phyloP scores from a whole-genome alignment of 495 filamentous ascomycete species.

The Friedmanniomyces simplex region DNA sequence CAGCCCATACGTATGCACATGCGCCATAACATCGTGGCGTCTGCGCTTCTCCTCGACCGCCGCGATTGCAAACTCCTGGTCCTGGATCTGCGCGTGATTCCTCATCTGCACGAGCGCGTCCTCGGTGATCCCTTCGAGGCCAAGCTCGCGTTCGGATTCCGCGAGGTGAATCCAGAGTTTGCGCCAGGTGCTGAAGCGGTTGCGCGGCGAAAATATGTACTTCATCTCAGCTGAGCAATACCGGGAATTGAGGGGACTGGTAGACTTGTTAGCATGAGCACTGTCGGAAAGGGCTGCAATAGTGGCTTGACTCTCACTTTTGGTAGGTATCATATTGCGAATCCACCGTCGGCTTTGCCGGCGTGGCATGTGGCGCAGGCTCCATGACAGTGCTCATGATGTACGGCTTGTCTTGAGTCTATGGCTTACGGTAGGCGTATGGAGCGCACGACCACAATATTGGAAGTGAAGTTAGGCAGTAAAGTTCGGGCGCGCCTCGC shows the following conservation, averaged over 20 bases:
- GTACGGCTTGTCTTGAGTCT: too few relatives aligned
- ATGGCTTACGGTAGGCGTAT: too few relatives aligned
- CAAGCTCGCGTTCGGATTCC: constrained; percentile 27
- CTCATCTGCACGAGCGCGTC: constrained; percentile 38
- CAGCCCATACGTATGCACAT: constrained; percentile 64
- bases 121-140: constrained; percentile 19
- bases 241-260: constrained; percentile 32
- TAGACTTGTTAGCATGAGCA: constrained; percentile 2
- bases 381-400: background rate
- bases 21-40: constrained; percentile 48
- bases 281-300: background rate
- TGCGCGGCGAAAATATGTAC: constrained; percentile 33
- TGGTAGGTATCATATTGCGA: background rate
- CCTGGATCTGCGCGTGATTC: constrained; percentile 57
- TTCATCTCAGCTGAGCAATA: constrained; percentile 34
- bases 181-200: constrained; percentile 36
- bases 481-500: too few relatives aligned
- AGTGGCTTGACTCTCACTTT: background rate
- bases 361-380: background rate
- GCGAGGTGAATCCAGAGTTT: constrained; percentile 36
- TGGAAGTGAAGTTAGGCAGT: too few relatives aligned
- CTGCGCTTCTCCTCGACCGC: constrained; percentile 70
- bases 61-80: constrained; percentile 68
- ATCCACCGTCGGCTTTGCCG: background rate
- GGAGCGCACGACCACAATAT: too few relatives aligned